Evolutionary conservation across 441 rosid species (phyloP).

Genomic region (Sinapis alba): DNA sequence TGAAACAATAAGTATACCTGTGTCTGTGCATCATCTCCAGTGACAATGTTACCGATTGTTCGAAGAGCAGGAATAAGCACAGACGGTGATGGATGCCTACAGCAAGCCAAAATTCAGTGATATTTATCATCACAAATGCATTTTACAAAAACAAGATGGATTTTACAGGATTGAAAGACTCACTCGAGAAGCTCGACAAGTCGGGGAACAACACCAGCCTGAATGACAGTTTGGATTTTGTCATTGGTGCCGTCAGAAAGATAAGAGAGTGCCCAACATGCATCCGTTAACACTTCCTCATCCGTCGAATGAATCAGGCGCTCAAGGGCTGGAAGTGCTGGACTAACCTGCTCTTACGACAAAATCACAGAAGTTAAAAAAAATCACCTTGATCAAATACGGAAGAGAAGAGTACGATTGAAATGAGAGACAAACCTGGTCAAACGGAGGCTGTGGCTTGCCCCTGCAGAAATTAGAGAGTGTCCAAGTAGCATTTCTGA

Average conservation of each 20-base stretch:
- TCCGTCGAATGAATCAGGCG: slow-evolving; percentile 67
- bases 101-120: slow-evolving; percentile 1
- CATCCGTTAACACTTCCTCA: slow-evolving; percentile 74
- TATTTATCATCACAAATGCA: neutral
- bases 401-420: neutral
- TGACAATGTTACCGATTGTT: slow-evolving; percentile 68
- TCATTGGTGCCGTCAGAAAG: slow-evolving; percentile 79
- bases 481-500: slow-evolving; percentile 83
- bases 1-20: slow-evolving; percentile 43
- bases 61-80: slow-evolving; percentile 78
- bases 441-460: slow-evolving; percentile 73
- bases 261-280: slow-evolving; percentile 79
- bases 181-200: slow-evolving; percentile 66
- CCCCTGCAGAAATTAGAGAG: slow-evolving; percentile 77
- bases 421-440: slow-evolving; percentile 47
- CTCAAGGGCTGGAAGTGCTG: slow-evolving; percentile 67
- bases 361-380: slow-evolving; percentile 4
- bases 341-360: slow-evolving; percentile 48
- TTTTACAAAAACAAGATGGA: neutral
- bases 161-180: slow-evolving; percentile 43
- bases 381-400: neutral
- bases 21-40: slow-evolving; percentile 70
- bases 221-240: slow-evolving; percentile 72
- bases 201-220: slow-evolving; percentile 67
- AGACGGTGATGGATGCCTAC: slow-evolving; percentile 67